Percentiles rank a stretch among this genome's conserved stretches.
phyloP scores from a whole-genome alignment of 306 rosid genomes.

The Carpinus viminea region DNA sequence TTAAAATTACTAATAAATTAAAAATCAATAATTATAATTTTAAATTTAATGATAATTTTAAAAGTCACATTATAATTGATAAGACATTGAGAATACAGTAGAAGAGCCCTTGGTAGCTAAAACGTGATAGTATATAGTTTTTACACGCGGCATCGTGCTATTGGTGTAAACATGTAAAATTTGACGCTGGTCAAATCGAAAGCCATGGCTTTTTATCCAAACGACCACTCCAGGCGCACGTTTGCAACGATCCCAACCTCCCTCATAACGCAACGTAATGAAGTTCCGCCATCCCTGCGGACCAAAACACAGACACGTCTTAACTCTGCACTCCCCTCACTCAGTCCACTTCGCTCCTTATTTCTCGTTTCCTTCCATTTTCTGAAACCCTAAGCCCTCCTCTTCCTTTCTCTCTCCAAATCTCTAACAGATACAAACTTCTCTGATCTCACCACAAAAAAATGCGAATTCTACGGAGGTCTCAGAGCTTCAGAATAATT shows the following conservation, averaged over 20 bases:
- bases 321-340: background rate
- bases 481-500: background rate
- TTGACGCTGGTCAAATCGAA: too few species aligned
- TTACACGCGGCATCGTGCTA: too few species aligned
- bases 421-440: background rate
- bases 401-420: background rate
- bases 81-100: too few species aligned
- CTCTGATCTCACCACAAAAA: background rate
- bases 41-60: too few species aligned
- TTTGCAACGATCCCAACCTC: background rate
- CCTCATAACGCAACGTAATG: background rate
- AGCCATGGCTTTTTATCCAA: too few species aligned
- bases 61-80: too few species aligned
- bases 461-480: slow-evolving; percentile 41
- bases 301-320: slow-evolving; percentile 67
- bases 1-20: too few species aligned
- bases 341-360: background rate
- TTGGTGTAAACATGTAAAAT: too few species aligned
- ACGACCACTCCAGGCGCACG: background rate
- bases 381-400: background rate
- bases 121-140: too few species aligned
- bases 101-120: too few species aligned
- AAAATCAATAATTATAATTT: too few species aligned
- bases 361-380: background rate
- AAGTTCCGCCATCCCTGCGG: slow-evolving; percentile 31